These are phyloP conservation scores for Boletus subcaerulescens DNA, from an alignment of 768 basidiomycete species.

Conservation along the genomic window DNA sequence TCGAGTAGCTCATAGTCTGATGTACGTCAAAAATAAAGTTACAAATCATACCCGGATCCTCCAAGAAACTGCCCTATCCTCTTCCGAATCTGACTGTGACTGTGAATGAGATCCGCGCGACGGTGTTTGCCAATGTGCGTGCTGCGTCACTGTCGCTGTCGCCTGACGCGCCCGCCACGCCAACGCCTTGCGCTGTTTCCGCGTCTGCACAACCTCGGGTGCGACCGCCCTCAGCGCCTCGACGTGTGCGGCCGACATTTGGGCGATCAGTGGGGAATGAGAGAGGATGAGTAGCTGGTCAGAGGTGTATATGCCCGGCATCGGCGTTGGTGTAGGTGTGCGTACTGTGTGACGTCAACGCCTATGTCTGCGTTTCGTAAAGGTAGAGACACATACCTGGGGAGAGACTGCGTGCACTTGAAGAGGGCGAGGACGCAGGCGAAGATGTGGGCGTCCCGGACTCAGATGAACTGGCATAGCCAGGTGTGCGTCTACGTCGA, in stretches of 20 bases:
- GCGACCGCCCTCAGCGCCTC: slow-evolving; percentile 14
- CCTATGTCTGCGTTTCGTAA: no score
- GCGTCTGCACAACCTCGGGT: slow-evolving; percentile 28
- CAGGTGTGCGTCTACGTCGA: slow-evolving; percentile 23
- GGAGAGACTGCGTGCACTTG: slow-evolving; percentile 5
- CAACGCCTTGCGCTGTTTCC: slow-evolving; percentile 25
- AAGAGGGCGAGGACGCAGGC: slow-evolving; percentile 11
- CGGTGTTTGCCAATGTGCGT: neutral
- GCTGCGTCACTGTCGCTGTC: neutral
- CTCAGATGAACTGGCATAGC: neutral
- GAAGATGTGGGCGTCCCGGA: neutral
- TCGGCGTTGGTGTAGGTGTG: neutral
- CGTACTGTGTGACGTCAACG: no score
- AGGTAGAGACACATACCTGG: neutral
- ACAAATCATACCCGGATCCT: slow-evolving; percentile 1
- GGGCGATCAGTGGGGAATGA: slow-evolving; percentile 21
- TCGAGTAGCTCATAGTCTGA: no score
- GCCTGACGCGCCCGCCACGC: slow-evolving; percentile 19
- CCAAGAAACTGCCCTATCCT: slow-evolving; percentile 15
- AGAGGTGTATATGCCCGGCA: slow-evolving; percentile 23
- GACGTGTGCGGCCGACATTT: slow-evolving; percentile 1
- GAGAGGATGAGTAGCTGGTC: slow-evolving; percentile 25
- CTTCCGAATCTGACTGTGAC: slow-evolving; percentile 14
- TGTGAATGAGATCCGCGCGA: slow-evolving; percentile 9
- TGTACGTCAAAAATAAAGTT: no score